phyloP scores from a whole-genome alignment of 371 early-diverging fungal species.

The Choanephora cucurbitarum region DNA sequence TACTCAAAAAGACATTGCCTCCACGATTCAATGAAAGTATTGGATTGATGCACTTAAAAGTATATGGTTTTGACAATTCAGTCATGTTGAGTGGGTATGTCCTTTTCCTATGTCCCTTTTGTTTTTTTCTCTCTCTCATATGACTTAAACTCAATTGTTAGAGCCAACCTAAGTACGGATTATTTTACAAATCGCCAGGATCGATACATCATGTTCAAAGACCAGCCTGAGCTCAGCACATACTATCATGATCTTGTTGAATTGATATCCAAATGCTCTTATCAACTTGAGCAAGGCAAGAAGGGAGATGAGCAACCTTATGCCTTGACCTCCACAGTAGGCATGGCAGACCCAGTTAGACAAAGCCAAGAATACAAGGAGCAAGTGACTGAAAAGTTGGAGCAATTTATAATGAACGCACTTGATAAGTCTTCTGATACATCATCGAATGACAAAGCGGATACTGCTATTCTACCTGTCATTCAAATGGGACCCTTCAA shows the following conservation, averaged over 20 bases:
- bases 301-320: conserved; percentile 8
- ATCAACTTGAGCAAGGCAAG: conserved; percentile 38
- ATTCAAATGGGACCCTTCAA: conserved; percentile 88
- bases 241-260: conserved; percentile 75
- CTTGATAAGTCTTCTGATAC: conserved; percentile 3
- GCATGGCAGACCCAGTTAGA: conserved; percentile 65
- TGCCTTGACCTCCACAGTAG: conserved; percentile 26
- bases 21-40: conserved; percentile 89
- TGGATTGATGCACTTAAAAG: conserved; percentile 94
- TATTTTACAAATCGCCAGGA: conserved; percentile 96
- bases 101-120: not conserved
- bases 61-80: conserved; percentile 87
- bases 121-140: no score
- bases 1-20: conserved; percentile 74
- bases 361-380: conserved; percentile 61
- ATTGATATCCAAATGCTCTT: conserved; percentile 69
- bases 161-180: conserved; percentile 93
- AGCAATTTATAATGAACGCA: conserved; percentile 48
- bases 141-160: no score
- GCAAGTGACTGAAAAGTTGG: conserved; percentile 53
- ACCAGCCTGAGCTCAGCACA: conserved; percentile 52
- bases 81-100: conserved; percentile 87
- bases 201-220: conserved; percentile 78
- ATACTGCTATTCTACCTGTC: conserved; percentile 82
- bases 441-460: conserved; percentile 19